Evolutionary conservation across 1,284 basidiomycete species (phyloP).

Genomic region (Pterulicium gracile): DNA sequence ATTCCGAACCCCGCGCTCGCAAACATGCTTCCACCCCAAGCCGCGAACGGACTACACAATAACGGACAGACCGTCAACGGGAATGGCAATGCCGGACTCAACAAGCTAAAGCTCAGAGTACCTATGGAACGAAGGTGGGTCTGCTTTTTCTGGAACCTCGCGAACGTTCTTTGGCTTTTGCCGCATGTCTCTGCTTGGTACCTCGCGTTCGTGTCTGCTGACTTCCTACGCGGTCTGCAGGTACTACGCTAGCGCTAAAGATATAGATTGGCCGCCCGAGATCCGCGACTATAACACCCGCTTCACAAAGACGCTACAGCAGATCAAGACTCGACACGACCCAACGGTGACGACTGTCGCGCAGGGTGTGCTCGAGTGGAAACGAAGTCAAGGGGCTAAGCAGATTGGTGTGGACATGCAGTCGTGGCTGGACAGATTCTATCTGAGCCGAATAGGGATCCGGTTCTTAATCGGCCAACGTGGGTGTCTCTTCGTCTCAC

Average conservation of each 20-base stretch:
- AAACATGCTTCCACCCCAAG: slow-evolving; percentile 4
- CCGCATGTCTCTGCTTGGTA: too few species aligned
- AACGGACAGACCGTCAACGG: slow-evolving; percentile 20
- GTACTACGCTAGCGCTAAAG: slow-evolving; percentile 73
- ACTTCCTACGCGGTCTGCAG: slow-evolving; percentile 27
- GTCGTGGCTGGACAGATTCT: slow-evolving; percentile 94
- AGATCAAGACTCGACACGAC: slow-evolving; percentile 93
- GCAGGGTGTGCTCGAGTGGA: slow-evolving; percentile 81
- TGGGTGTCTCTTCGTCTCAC: slow-evolving; percentile 30
- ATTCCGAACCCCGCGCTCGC: slow-evolving; percentile 59
- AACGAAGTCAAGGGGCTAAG: slow-evolving; percentile 44
- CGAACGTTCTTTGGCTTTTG: too few species aligned
- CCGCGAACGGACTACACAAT: slow-evolving; percentile 15
- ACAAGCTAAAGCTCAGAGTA: slow-evolving; percentile 55
- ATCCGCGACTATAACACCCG: slow-evolving; percentile 89
- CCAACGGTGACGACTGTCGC: slow-evolving; percentile 97
- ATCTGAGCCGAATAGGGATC: slow-evolving; percentile 95
- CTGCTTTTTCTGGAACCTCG: slow-evolving; percentile 7
- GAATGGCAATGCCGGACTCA: slow-evolving; percentile 25
- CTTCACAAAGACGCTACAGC: slow-evolving; percentile 83
- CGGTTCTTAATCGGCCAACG: slow-evolving; percentile 92
- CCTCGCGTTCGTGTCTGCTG: too few species aligned
- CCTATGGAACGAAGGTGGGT: slow-evolving; percentile 62
- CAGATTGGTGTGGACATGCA: slow-evolving; percentile 86
- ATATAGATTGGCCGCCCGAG: slow-evolving; percentile 82